Evolutionary conservation across 345 rosid species (phyloP), one percentile per base, ranked within the genome.

Genomic region (Syzygium grande): DNA sequence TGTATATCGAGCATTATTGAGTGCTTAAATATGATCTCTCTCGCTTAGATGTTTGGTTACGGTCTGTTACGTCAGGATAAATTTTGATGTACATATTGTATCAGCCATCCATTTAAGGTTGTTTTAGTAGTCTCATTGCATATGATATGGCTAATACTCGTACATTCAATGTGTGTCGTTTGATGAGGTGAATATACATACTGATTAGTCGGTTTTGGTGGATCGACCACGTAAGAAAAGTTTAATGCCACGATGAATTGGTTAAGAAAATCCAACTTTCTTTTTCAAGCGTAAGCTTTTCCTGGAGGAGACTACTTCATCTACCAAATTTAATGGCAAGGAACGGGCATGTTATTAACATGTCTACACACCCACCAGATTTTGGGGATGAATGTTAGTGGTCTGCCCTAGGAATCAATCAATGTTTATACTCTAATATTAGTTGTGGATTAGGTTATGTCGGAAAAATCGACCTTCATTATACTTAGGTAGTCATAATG

Each of bases 221-320:
- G 46, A 68, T 68, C 6, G 13, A 16, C 3, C 25, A 9, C 0
- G 2, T 2, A 68, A 68, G 23, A 65, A 34, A 68, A 68, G 46
- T 17, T 68, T 1, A 9, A 9, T 34, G 19, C 13, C 80, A 9
- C 34, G 46, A 68, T 17, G 4, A 34, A 68, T 34, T 14, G 25
- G 43, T 4, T 4, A 17, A 30, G 46, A 12, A 65, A 65, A 68
- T 30, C 79, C 3, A 8, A 2, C 9, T 30, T 30, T 68, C 11
- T 0, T 68, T 19, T 34, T 68, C 25, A 9, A 29, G 0, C 0
- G 4, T 9, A 34, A 68, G 10, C 2, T 34, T 68, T 34, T 16
- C 1, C 3, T 0, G 7, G 25, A 34, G 25, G 17, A 34, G 46
- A 68, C 46, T 8, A 21, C 11, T 68, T 68, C 13, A 9, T 34